phyloP scores from a whole-genome alignment of 176 grass and related monocot species.

The Zoysia pacifica region DNA sequence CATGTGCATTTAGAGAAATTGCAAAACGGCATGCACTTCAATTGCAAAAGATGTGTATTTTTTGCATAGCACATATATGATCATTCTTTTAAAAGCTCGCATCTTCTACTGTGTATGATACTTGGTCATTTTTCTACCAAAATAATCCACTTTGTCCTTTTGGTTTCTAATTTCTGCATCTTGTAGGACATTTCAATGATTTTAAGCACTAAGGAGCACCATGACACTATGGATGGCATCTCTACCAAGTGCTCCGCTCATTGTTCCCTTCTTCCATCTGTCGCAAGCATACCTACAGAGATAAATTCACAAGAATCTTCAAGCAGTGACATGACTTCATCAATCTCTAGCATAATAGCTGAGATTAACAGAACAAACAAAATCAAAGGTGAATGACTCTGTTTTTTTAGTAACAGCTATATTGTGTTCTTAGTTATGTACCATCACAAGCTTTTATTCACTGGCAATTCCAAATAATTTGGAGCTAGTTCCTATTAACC shows the following conservation, averaged over 20 bases:
- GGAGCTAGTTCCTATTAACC: conserved; percentile 2
- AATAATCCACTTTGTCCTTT: background rate
- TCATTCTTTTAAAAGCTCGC: background rate
- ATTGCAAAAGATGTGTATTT: background rate
- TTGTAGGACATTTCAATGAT: conserved; percentile 87
- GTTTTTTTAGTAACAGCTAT: background rate
- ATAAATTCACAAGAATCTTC: conserved; percentile 50
- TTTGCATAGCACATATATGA: background rate
- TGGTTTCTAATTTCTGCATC: conserved; percentile 37
- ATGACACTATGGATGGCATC: conserved; percentile 67
- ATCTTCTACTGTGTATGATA: background rate
- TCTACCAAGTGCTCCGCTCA: conserved; percentile 80
- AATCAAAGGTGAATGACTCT: conserved; percentile 39
- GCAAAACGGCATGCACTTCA: background rate
- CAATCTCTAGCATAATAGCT: conserved; percentile 56
- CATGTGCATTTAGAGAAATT: background rate
- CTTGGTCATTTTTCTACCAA: background rate
- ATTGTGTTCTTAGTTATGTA: conserved; percentile 1
- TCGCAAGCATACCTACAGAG: conserved; percentile 53
- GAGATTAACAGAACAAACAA: conserved; percentile 57
- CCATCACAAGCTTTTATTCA: background rate
- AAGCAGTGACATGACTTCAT: conserved; percentile 38
- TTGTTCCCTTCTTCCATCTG: conserved; percentile 71
- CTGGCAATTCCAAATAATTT: conserved; percentile 18
- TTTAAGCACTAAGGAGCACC: conserved; percentile 89